Evolutionary conservation across 805 yeast species (phyloP), one percentile per base, ranked within the genome.

Genomic region (Ogataea glucozyma): DNA sequence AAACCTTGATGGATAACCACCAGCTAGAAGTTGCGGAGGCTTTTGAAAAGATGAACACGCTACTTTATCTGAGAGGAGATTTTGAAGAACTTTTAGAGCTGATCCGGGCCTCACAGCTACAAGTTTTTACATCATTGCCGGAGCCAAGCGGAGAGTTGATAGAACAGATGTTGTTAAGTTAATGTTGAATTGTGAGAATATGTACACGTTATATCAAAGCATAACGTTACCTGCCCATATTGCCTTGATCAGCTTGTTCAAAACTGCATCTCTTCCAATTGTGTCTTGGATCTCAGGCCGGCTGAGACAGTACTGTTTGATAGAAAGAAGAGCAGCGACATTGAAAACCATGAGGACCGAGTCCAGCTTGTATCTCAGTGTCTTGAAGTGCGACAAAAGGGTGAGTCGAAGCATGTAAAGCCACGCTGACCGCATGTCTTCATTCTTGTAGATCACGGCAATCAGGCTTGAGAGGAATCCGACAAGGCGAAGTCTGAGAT

Each of bases 1-100:
- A 75, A 9, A 52, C 61, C 4, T 72, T 93, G n/a, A 85, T 88
- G 87, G 87, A 87, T 59, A 87, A 89, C 58, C 97, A 90, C 60
- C 97, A 90, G 60, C 49, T 64, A 13, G 91, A 90, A 47, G 81
- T 87, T 6, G 93, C 96, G 0, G 55, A 60, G n/a, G 79, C 75
- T 39, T 69, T 85, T 34, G 68, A 61, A 10, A 32, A 56, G 1
- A 39, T 58, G 31, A 65, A 67, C 30, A 51, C 73, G 20, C 30
- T 67, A 18, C 46, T 51, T 23, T 54, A 54, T 7, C 40, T 49
- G 32, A 43, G 48, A 6, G 49, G 54, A 1, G 54, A 36, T 0
- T 35, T 62, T 13, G 21, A 38, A 1, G 51, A 47, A 6, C 45
- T 56, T 19, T 14, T 61, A 10, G 16, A 38, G 3, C 31, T 52